Base-by-base conservation (phyloP, 768 basidiomycete species). In the Mycena chlorophos region DNA sequence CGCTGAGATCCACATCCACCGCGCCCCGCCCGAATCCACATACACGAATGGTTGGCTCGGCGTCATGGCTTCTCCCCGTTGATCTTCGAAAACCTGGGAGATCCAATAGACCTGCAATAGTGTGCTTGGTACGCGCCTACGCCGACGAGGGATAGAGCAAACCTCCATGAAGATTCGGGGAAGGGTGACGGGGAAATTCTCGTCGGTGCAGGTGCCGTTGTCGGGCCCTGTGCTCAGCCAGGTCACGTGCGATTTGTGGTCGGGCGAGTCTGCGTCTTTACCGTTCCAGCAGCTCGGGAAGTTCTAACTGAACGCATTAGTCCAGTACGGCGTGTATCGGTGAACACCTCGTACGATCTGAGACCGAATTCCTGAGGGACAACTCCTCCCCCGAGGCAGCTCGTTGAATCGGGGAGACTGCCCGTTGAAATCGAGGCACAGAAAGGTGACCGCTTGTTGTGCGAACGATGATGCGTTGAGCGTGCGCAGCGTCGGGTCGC, bases 101-200 rank as follows among this genome's bases (percentile, higher is more conserved):
- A 56, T 54, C 64, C 63, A 75, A 22, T 63, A 71, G 2, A 71
- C 65, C 62, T 72, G 27, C 5, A 19, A 31, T 1, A 28, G 19
- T 13, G 45, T 17, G 31, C 17, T 19, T n/a, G 13, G 5, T 8
- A 40, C 14, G 29, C 13, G 23, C 29, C 20, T 6, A 12, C n/a
- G 22, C 14, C 22, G 20, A 3, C 16, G 6, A 28, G 3, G 19
- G 2, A 17, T 2, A 26, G 30, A 46, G 43, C 52, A 34, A 19
- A 71, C 72, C 67, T 76, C 78, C 54, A 74, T 69, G 52, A 78
- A 79, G 28, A 78, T 74, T 14, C 75, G 70, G 2, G 77, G 77
- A 22, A 78, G 49, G 0, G 71, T 74, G 1, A 72, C 48, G 6
- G 76, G 75, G 53, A 68, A 77, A 2, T 57, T 56, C 13, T 74